phyloP scores from a whole-genome alignment of 139 green algal species.

The Chlorella ohadii region DNA sequence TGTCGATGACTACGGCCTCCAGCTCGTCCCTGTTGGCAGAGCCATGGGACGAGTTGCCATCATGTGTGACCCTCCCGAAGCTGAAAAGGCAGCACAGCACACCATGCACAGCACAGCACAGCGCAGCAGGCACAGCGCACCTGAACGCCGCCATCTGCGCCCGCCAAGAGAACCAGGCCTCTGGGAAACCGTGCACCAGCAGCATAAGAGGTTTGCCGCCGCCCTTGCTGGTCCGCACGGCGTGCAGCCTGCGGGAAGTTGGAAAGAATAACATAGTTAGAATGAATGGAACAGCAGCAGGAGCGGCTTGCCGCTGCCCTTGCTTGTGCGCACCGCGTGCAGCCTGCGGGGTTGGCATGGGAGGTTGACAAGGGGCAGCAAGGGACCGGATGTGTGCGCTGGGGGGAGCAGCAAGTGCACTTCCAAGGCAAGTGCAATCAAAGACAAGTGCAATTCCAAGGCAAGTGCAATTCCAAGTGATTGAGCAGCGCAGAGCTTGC shows the following conservation, averaged over 20 bases:
- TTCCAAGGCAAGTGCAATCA: too few relatives aligned
- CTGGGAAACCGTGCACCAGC: constrained; percentile 77
- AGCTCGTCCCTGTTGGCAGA: too few relatives aligned
- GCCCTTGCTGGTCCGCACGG: constrained; percentile 19
- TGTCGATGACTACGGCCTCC: too few relatives aligned
- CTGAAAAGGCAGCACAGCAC: not conserved
- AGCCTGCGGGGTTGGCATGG: not conserved
- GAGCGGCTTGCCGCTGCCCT: not conserved
- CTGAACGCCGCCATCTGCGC: constrained; percentile 49
- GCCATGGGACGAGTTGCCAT: too few relatives aligned
- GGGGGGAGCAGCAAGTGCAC: too few relatives aligned
- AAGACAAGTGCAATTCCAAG: too few relatives aligned
- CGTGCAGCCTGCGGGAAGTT: constrained; percentile 11
- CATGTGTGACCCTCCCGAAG: too few relatives aligned
- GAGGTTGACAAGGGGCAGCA: not conserved
- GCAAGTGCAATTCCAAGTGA: too few relatives aligned
- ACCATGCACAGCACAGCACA: not conserved
- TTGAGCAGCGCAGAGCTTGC: too few relatives aligned
- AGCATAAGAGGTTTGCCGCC: constrained; percentile 64
- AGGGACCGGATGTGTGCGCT: too few relatives aligned
- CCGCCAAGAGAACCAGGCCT: constrained; percentile 57
- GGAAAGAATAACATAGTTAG: too few relatives aligned
- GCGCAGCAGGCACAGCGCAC: constrained; percentile 20
- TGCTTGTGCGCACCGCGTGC: not conserved
- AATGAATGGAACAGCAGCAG: too few relatives aligned